Evolutionary conservation across 192 early-diverging fungal species (phyloP).

Genomic region (Spizellomyces punctatus): DNA sequence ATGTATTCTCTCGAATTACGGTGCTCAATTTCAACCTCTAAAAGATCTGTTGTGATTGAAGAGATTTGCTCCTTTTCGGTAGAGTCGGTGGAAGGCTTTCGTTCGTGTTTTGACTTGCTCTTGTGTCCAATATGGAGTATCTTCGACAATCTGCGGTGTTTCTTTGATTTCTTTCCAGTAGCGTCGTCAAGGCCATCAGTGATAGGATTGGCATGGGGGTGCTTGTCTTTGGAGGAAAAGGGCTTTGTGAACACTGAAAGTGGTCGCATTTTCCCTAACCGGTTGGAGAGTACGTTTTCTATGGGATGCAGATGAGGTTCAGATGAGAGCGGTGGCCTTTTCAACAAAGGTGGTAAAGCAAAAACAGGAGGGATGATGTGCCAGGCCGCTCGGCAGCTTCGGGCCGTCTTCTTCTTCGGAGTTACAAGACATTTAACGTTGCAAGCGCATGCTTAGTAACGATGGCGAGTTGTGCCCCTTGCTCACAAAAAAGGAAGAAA

Average conservation of each 20-base stretch:
- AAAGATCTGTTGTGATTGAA: background rate
- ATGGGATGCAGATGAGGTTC: background rate
- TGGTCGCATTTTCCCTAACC: background rate
- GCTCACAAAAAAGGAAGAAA: too few relatives aligned
- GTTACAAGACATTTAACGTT: too few relatives aligned
- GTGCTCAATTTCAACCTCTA: background rate
- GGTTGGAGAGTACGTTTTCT: background rate
- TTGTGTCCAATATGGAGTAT: background rate
- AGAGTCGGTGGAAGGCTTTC: too few relatives aligned
- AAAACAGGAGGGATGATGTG: too few relatives aligned
- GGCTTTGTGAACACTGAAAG: background rate
- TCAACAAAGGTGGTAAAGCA: too few relatives aligned
- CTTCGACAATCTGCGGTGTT: background rate
- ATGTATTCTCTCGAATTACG: background rate
- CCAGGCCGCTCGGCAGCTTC: too few relatives aligned
- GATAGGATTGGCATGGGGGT: background rate
- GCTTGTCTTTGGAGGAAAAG: background rate
- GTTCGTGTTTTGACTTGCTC: background rate
- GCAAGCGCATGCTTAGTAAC: too few relatives aligned
- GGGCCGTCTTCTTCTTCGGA: too few relatives aligned
- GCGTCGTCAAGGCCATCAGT: background rate
- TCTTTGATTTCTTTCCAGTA: background rate
- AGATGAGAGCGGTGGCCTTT: background rate
- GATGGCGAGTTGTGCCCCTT: too few relatives aligned
- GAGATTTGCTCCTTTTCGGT: background rate